A percentile compares a stretch with the other conserved stretches of the same genome.
These are phyloP conservation scores for Vigna radiata DNA, from an alignment of 306 rosid species.

Conservation along the genomic window DNA sequence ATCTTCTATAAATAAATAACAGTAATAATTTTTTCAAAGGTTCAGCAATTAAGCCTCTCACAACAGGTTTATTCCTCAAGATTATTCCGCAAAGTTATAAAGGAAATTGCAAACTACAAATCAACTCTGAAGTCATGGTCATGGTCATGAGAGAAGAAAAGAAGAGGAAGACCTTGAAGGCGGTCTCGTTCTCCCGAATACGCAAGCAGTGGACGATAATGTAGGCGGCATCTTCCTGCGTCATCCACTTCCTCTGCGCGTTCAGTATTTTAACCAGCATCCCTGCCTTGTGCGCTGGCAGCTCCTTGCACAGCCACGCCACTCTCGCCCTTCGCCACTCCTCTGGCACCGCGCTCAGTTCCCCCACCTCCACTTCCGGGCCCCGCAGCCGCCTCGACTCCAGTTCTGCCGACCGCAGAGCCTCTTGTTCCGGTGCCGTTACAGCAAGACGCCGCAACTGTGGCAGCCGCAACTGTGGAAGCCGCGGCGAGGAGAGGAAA, in stretches of 20 bases:
- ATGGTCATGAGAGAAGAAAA: not conserved
- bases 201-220: conserved; percentile 81
- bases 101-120: not conserved
- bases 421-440: not conserved
- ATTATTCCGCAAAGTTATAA: too few species aligned
- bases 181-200: conserved; percentile 83
- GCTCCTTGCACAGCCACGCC: conserved; percentile 62
- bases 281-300: conserved; percentile 52
- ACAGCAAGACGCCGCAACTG: conserved; percentile 17
- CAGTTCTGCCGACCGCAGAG: not conserved
- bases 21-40: too few species aligned
- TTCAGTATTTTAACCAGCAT: conserved; percentile 64
- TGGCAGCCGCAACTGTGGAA: not conserved
- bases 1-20: too few species aligned
- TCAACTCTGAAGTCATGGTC: not conserved
- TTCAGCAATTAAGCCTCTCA: too few species aligned
- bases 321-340: conserved; percentile 58
- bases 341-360: conserved; percentile 55
- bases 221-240: conserved; percentile 69
- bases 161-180: conserved; percentile 51
- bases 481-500: not conserved
- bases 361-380: conserved; percentile 52
- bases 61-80: too few species aligned
- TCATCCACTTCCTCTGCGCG: conserved; percentile 87
- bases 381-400: conserved; percentile 40